Evolutionary conservation across 2,329 filamentous ascomycete genomes (phyloP), one percentile per base, ranked within the genome.

Genomic region (Conoideocrella luteorostrata): DNA sequence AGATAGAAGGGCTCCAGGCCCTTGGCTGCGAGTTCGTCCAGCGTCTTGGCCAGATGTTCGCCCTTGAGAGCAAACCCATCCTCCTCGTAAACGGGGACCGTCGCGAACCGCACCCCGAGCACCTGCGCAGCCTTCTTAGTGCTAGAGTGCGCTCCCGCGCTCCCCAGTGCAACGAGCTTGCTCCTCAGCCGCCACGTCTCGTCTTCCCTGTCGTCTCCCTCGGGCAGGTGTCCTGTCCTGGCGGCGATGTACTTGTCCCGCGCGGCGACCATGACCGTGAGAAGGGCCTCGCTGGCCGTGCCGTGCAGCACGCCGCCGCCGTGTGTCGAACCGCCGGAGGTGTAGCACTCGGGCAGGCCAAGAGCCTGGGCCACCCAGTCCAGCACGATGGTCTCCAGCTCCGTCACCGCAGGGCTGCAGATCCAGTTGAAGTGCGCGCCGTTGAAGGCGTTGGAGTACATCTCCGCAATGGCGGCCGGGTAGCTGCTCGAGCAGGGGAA

Each of bases 351-450:
- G 0, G 91, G 89, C 20, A 97, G 70, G 2, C 69, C 79, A 11
- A 96, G 65, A 7, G 88, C 75, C 61, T 84, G 79, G 13, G 84
- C 88, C 4, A 96, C 69, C 90, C 91, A 97, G 65, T 97, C 91
- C 62, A 96, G 75, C 34, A 95, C 84, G 20, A 96, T 76, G 0
- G 90, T 95, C 71, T 97, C 91, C 38, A 97, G 76, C 68, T 97
- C 91, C 0, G 91, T 97, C 15, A 93, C 84, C 6, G 86, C 89
- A 1, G 91, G 91, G 5, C 84, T 89, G 67, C 91, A 96, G 51
- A 96, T 82, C 91, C 91, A 97, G 67, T 97, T 97, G 74, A 97
- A 97, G 30, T 88, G 88, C 1, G 91, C 88, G 13, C 87, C 87
- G 11, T 82, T 93, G 66, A 96, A 90, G 6, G 88, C 85, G 5